Evolutionary conservation across 2,329 filamentous ascomycete genomes (phyloP).

Genomic region (Aspergillus vadensis): DNA sequence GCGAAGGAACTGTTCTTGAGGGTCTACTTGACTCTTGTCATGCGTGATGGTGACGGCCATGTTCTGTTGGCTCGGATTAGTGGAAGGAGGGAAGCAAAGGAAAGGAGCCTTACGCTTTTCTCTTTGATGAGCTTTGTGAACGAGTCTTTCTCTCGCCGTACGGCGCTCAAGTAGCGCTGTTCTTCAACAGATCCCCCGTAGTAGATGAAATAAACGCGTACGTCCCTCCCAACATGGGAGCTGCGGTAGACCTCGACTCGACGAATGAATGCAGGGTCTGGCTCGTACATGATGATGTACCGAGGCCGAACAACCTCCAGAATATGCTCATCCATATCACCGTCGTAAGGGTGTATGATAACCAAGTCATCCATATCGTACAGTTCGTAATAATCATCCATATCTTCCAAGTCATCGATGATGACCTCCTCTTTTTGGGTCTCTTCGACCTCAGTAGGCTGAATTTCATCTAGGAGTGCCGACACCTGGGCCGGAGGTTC

Average conservation of each 20-base stretch:
- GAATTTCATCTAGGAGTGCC: slow-evolving; percentile 77
- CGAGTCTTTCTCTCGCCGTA: slow-evolving; percentile 93
- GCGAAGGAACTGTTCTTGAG: slow-evolving; percentile 87
- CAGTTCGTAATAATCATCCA: slow-evolving; percentile 89
- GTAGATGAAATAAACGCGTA: slow-evolving; percentile 95
- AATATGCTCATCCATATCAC: slow-evolving; percentile 94
- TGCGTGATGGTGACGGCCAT: slow-evolving; percentile 88
- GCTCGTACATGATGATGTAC: slow-evolving; percentile 99
- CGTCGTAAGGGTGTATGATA: slow-evolving; percentile 89
- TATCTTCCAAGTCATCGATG: slow-evolving; percentile 79
- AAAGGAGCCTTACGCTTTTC: slow-evolving; percentile 61
- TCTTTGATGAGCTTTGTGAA: slow-evolving; percentile 96
- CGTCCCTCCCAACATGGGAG: slow-evolving; percentile 84
- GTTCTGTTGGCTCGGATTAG: slow-evolving; percentile 44
- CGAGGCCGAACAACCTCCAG: slow-evolving; percentile 89
- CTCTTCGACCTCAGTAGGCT: slow-evolving; percentile 75
- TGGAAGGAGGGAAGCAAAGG: not conserved
- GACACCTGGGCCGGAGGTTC: slow-evolving; percentile 83
- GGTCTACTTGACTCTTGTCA: slow-evolving; percentile 72
- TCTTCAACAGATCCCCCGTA: slow-evolving; percentile 95
- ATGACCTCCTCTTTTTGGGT: slow-evolving; percentile 69
- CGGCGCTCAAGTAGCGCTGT: slow-evolving; percentile 84
- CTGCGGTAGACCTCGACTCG: slow-evolving; percentile 94
- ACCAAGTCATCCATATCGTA: slow-evolving; percentile 90
- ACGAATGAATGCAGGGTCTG: slow-evolving; percentile 89